Evolutionary conservation across 495 filamentous ascomycete genomes (phyloP), one percentile per base, ranked within the genome.

Genomic region (Trypethelium eluteriae): DNA sequence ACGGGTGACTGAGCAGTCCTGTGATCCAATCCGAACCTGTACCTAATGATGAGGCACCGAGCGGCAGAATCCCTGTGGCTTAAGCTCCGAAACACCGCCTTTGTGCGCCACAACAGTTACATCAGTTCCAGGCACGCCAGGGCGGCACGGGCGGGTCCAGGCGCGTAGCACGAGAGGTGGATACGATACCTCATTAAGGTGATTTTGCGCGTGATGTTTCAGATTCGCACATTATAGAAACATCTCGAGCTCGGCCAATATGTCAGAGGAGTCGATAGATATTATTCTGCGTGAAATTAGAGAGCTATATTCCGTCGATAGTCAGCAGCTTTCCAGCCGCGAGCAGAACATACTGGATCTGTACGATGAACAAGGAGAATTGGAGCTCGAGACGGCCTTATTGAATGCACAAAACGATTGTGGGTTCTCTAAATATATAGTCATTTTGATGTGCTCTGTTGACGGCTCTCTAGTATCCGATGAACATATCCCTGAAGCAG

Each of bases 401-500:
- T 35, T 49, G 18, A 49, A 50, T 34, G 11, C 63, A 6, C 63
- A 38, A 35, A 34, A 65, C n/a, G 32, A 53, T 41, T 34, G 38
- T 63, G 41, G n/a, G 25, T 25, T 25, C 25, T 25, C 25, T 25
- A 1, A 25, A 25, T 25, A 25, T 25, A 25, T 25, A 25, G 62
- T 39, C 53, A 25, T 32, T 63, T 14, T 10, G 38, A 35, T 39
- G 6, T 11, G 10, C 6, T 39, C n/a, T 70, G 63, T 70, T 70
- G 39, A 62, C 46, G 53, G 49, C 67, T 59, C 65, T 68, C 62
- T 68, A 72, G 66, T 66, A 74, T 59, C 63, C 44, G 16, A 53
- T 70, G 44, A 56, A 6, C 25, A 10, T 64, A 10, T 46, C 10
- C 3, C 63, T 25, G 76, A 81, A 44, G 79, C 80, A 39, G 74